Percentiles rank a stretch among this genome's conserved stretches.
Evolutionary conservation across 2,329 filamentous ascomycete species (phyloP).

Genomic region (Aspergillus sp.): DNA sequence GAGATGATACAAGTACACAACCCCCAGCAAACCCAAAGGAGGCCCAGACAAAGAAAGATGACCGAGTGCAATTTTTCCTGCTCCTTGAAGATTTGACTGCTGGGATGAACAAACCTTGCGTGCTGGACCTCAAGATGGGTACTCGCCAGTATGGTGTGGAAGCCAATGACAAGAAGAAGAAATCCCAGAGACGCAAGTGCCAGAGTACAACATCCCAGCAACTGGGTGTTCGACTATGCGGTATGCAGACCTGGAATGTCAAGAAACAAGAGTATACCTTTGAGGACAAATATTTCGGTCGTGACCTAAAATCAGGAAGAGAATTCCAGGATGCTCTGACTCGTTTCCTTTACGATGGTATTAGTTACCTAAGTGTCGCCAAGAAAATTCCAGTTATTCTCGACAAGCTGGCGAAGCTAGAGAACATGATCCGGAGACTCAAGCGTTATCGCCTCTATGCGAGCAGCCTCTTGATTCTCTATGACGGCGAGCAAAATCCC

Average conservation of each 20-base stretch:
- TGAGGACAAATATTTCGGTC: conserved; percentile 96
- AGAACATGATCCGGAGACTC: conserved; percentile 76
- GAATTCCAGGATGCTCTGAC: conserved; percentile 89
- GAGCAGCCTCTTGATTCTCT: conserved; percentile 90
- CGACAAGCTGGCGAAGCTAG: conserved; percentile 77
- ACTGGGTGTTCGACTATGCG: conserved; percentile 89
- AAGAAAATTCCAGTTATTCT: conserved; percentile 86
- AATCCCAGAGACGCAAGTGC: conserved; percentile 90
- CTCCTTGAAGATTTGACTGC: conserved; percentile 92
- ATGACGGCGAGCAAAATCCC: conserved; percentile 68
- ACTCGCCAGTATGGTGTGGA: conserved; percentile 96
- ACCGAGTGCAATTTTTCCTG: conserved; percentile 86
- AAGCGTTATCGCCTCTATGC: conserved; percentile 93
- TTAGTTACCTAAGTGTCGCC: conserved; percentile 74
- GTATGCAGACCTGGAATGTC: conserved; percentile 93
- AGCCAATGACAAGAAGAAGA: conserved; percentile 85
- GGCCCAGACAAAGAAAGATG: conserved; percentile 55
- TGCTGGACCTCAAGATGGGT: conserved; percentile 98
- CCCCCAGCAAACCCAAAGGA: conserved; percentile 73
- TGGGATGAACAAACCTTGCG: conserved; percentile 94
- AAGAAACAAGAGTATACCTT: conserved; percentile 84
- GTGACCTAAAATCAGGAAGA: conserved; percentile 78
- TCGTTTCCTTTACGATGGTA: conserved; percentile 86
- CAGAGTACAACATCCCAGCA: conserved; percentile 86
- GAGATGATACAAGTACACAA: conserved; percentile 27